Evolutionary conservation across 106 monocot species (phyloP).

Genomic region (Posidonia australis): DNA sequence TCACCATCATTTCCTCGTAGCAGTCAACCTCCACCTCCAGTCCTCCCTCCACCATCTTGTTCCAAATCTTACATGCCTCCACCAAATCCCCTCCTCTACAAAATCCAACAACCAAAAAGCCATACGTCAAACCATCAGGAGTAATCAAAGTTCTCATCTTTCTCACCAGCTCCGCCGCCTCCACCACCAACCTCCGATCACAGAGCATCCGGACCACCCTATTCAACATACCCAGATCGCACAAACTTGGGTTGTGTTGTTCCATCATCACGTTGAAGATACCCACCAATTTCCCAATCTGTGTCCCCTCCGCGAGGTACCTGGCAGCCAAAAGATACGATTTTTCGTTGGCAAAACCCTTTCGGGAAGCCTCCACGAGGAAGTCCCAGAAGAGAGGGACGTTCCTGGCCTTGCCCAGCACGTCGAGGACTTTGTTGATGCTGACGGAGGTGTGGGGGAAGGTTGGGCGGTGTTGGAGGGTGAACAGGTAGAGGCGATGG

Average conservation of each 20-base stretch:
- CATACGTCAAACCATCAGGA: constrained; percentile 30
- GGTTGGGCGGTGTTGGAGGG: constrained; percentile 8
- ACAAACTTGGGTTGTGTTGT: background rate
- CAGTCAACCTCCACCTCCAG: constrained; percentile 41
- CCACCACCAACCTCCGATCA: constrained; percentile 28
- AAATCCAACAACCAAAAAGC: constrained; percentile 43
- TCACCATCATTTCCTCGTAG: constrained; percentile 49
- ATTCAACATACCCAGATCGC: constrained; percentile 24
- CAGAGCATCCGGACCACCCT: constrained; percentile 31
- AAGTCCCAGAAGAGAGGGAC: constrained; percentile 37
- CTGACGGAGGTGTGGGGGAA: constrained; percentile 52
- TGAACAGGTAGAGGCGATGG: constrained; percentile 55
- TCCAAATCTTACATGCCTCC: constrained; percentile 61
- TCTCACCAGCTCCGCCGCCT: constrained; percentile 22
- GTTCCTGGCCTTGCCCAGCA: constrained; percentile 46
- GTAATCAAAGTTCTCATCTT: constrained; percentile 18
- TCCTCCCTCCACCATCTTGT: constrained; percentile 31
- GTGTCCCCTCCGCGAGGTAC: constrained; percentile 38
- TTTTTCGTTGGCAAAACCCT: constrained; percentile 15
- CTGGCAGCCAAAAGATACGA: constrained; percentile 16
- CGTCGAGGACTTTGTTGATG: constrained; percentile 42
- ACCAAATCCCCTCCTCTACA: constrained; percentile 43
- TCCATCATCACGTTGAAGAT: constrained; percentile 25
- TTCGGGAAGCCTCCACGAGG: constrained; percentile 16
- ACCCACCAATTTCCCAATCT: constrained; percentile 43